Conservation (phyloP, 2,329 filamentous ascomycete genomes). For the Eutypella sp. region DNA sequence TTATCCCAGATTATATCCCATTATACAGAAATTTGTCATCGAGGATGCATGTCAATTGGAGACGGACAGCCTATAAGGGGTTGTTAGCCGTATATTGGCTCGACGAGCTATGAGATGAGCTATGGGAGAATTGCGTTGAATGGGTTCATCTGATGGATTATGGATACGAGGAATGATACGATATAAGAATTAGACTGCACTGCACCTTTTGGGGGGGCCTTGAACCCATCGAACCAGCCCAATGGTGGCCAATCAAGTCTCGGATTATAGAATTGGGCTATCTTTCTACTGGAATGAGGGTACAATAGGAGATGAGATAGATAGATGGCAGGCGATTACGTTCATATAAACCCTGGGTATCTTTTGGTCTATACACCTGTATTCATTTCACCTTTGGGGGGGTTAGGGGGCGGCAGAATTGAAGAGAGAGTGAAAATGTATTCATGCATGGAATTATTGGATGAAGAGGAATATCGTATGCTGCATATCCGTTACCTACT, state of each 20-base stretch:
- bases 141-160: slow-evolving; percentile 11
- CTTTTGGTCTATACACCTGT: too few species aligned
- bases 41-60: slow-evolving; percentile 1
- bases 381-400: too few species aligned
- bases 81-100: slow-evolving; percentile 4
- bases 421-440: too few species aligned
- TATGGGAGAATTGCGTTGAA: background rate
- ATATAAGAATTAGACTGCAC: slow-evolving; percentile 13
- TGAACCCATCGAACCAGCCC: slow-evolving; percentile 8
- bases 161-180: slow-evolving; percentile 8
- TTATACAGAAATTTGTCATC: background rate
- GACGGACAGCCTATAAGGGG: background rate
- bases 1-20: slow-evolving; percentile 10
- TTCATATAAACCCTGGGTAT: too few species aligned
- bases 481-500: too few species aligned
- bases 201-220: slow-evolving; percentile 14
- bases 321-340: too few species aligned
- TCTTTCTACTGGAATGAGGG: background rate
- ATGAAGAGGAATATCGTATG: too few species aligned
- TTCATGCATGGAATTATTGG: too few species aligned
- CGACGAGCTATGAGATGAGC: slow-evolving; percentile 3
- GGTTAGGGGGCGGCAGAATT: too few species aligned
- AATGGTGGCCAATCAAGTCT: slow-evolving; percentile 6
- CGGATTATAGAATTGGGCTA: background rate
- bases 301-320: too few species aligned